Evolutionary conservation across 345 rosid genomes (phyloP).

Genomic region (Euphorbia tirucalli): DNA sequence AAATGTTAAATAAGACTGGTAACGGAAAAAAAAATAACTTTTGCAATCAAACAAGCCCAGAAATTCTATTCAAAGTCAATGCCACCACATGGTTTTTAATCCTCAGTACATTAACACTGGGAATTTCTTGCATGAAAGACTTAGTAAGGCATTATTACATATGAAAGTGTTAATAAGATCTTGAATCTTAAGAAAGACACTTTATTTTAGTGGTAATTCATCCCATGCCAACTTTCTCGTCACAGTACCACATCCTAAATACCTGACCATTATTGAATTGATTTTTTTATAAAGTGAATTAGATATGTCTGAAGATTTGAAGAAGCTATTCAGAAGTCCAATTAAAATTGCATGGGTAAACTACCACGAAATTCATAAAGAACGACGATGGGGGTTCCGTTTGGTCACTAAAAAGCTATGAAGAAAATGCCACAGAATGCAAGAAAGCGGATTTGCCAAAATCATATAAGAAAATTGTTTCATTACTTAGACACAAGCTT

Average conservation of each 20-base stretch:
- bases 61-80: neutral
- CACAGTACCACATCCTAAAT: neutral
- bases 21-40: neutral
- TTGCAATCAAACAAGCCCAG: neutral
- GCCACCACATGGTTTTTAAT: neutral
- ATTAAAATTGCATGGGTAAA: neutral
- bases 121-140: neutral
- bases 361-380: neutral
- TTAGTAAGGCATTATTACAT: neutral
- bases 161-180: neutral
- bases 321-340: neutral
- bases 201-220: neutral
- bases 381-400: neutral
- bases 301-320: neutral
- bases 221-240: neutral
- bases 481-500: neutral
- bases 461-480: neutral
- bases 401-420: neutral
- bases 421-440: neutral
- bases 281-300: neutral
- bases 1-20: neutral
- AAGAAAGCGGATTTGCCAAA: neutral
- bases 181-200: neutral
- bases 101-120: neutral
- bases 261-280: neutral